A percentile compares a stretch with the other conserved stretches of the same genome.
Conservation (phyloP, 805 yeast genomes). For the Candida ipomoeae region DNA sequence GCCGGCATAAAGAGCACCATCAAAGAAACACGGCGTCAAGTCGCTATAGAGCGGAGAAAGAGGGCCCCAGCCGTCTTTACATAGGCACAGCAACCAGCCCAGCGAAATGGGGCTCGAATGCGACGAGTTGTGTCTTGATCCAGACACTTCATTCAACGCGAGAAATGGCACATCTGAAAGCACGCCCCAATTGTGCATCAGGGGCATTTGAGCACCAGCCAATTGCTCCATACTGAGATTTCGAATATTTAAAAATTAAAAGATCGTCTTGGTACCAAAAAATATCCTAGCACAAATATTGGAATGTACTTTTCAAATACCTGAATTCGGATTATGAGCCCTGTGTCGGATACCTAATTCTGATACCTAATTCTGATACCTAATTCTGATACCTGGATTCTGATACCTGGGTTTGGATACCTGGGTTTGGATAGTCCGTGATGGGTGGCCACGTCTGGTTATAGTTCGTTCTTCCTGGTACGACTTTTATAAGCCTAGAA, state of each 20-base stretch:
- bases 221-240: conserved; percentile 13
- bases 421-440: no score
- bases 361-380: no score
- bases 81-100: conserved; percentile 31
- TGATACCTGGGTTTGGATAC: no score
- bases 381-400: no score
- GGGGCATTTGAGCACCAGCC: conserved; percentile 14
- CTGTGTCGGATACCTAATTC: no score
- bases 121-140: conserved; percentile 1
- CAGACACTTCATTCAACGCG: conserved; percentile 4
- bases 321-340: neutral
- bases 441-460: no score
- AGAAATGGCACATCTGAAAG: conserved; percentile 13
- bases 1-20: conserved; percentile 45
- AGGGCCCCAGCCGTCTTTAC: conserved; percentile 43
- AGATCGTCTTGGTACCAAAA: no score
- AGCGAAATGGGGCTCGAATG: neutral
- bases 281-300: neutral
- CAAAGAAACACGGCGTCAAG: conserved; percentile 56
- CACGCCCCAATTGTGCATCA: conserved; percentile 13
- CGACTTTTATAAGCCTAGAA: no score
- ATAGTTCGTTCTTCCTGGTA: no score
- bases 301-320: neutral
- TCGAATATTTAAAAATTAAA: no score
- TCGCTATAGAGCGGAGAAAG: conserved; percentile 44